Base-by-base conservation (phyloP, 192 early-diverging fungal genomes). In the Podochytrium sp. region DNA sequence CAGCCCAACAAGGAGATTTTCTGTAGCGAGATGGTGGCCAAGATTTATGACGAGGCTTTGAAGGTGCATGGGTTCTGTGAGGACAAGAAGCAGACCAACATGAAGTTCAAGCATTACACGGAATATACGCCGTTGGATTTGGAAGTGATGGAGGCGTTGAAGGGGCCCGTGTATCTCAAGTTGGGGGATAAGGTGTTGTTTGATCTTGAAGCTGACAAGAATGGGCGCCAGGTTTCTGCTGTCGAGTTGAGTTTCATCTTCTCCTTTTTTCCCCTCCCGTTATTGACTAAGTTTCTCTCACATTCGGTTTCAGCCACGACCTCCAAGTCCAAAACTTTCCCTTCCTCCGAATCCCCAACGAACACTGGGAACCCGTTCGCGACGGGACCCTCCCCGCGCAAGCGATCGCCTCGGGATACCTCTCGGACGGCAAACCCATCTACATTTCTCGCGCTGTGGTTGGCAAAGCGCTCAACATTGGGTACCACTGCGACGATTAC, bases 61-160 rank as follows among this genome's bases (percentile, higher is more conserved):
- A 40, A 51, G 1, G 37, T 75, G 18, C 5, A 20, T 25, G 74
- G 64, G 18, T 75, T 75, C 34, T 64, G 25, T 32, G 64, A 59
- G 40, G 29, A 30, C 10, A 25, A 37, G 10, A 43, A 30, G 35
- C 30, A 52, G n/a, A 34, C 27, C 7, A 57, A 57, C 55, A 6
- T 14, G 12, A 7, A 37, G 30, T 56, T 52, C 14, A 55, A 55
- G 29, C 51, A 69, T 35, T 55, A 29, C n/a, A 29, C 49, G 14
- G 74, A 75, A 47, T 66, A 67, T 40, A 75, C 74, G 23, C 74
- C 74, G 14, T 37, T 75, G 20, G 64, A 75, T 37, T 40, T 75
- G 51, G 64, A 75, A 30, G 74, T 55, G 1, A 67, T 67, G 64
- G 66, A 69, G 5, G 66, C 33, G 18, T 39, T 69, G 33, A 34